These are phyloP conservation scores for Kewa caespitosa DNA, from an alignment of 179 eudicot genomes.

Conservation along the genomic window DNA sequence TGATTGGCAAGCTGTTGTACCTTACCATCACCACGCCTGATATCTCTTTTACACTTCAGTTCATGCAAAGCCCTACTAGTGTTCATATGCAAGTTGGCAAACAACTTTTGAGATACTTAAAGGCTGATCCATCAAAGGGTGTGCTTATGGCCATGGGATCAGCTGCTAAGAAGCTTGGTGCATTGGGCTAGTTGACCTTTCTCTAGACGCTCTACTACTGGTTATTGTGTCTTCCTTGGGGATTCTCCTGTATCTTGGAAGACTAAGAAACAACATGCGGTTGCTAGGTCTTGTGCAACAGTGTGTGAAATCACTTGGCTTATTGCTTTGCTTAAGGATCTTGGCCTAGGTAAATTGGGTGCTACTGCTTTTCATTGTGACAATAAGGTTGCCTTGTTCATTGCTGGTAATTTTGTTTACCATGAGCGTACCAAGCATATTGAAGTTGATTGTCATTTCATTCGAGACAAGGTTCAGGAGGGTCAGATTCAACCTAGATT, in stretches of 20 bases:
- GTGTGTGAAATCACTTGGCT: no score
- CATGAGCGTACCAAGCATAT: not conserved
- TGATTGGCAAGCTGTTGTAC: not conserved
- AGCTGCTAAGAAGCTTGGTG: no score
- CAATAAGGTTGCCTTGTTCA: not conserved
- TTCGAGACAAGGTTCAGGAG: not conserved
- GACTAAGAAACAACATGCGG: not conserved
- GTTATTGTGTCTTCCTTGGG: not conserved
- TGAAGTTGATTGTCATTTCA: not conserved
- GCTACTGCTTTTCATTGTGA: not conserved
- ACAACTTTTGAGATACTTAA: no score
- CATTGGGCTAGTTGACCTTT: not conserved
- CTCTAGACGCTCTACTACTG: not conserved
- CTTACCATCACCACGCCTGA: not conserved
- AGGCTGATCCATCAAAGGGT: not conserved
- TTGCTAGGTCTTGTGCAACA: not conserved
- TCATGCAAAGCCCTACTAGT: not conserved
- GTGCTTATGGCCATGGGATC: no score
- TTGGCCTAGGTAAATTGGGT: no score
- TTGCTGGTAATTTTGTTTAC: not conserved
- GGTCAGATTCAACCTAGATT: no score
- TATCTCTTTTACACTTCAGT: not conserved
- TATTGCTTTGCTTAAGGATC: no score
- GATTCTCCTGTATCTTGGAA: not conserved
- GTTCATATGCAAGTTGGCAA: no score